These are phyloP conservation scores for Debaryomyces castellii DNA, from an alignment of 805 yeast species.

Conservation along the genomic window DNA sequence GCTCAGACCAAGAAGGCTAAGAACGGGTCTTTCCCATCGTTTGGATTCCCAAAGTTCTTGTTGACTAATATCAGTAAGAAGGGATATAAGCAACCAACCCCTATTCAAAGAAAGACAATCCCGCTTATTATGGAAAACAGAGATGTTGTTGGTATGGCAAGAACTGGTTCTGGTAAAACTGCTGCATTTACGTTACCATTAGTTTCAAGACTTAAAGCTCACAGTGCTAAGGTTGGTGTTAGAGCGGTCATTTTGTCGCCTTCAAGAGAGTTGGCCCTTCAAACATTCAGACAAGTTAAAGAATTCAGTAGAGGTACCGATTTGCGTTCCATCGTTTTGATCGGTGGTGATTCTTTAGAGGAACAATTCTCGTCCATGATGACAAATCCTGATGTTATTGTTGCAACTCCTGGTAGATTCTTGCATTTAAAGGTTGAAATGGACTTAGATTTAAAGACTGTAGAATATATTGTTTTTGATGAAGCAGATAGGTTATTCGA, in stretches of 20 bases:
- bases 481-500: conserved; percentile 97
- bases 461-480: conserved; percentile 92
- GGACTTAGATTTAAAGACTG: conserved; percentile 77
- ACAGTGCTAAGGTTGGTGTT: conserved; percentile 83
- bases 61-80: conserved; percentile 71
- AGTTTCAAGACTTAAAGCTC: conserved; percentile 79
- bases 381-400: conserved; percentile 89
- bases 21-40: conserved; percentile 82
- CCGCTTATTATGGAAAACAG: conserved; percentile 84
- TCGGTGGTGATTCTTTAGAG: conserved; percentile 98
- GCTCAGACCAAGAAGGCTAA: conserved; percentile 59
- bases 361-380: conserved; percentile 93
- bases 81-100: conserved; percentile 95
- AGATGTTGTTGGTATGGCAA: conserved; percentile 99
- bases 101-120: conserved; percentile 94
- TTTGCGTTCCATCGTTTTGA: conserved; percentile 73
- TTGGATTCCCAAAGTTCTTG: conserved; percentile 78
- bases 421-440: conserved; percentile 94
- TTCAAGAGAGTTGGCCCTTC: conserved; percentile 93
- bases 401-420: conserved; percentile 98
- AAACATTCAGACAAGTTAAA: conserved; percentile 83
- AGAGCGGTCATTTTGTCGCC: conserved; percentile 91
- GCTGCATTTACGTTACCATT: conserved; percentile 94
- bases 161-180: conserved; percentile 99
- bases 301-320: conserved; percentile 87